Evolutionary conservation across 2,329 filamentous ascomycete genomes (phyloP).

Genomic region (Penicillium oxalicum): DNA sequence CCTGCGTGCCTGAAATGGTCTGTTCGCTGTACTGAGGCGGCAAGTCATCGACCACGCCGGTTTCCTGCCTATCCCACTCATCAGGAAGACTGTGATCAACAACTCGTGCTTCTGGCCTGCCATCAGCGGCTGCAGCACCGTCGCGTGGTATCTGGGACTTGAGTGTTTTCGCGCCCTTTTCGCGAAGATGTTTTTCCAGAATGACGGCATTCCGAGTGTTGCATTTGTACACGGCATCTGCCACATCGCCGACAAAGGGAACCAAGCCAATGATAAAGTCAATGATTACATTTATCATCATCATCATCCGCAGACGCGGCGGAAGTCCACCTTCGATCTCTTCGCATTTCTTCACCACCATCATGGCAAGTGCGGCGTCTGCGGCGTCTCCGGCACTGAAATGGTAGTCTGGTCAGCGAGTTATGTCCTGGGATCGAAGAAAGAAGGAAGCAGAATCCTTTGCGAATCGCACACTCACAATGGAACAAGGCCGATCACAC

Average conservation of each 20-base stretch:
- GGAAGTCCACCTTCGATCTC: constrained; percentile 70
- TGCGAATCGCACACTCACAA: constrained; percentile 50
- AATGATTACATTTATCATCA: constrained; percentile 70
- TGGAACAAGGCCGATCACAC: constrained; percentile 77
- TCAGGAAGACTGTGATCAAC: constrained; percentile 36
- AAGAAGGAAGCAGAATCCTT: background rate
- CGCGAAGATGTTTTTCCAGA: constrained; percentile 40
- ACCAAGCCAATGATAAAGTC: constrained; percentile 47
- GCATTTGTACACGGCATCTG: constrained; percentile 44
- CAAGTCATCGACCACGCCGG: constrained; percentile 19
- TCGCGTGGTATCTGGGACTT: constrained; percentile 22
- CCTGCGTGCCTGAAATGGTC: constrained; percentile 11
- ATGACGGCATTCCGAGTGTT: constrained; percentile 45
- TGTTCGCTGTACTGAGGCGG: constrained; percentile 19
- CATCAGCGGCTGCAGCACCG: constrained; percentile 5
- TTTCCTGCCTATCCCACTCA: constrained; percentile 34
- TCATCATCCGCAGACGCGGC: constrained; percentile 53
- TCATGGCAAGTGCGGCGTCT: constrained; percentile 67
- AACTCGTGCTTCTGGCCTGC: constrained; percentile 4
- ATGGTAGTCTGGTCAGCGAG: constrained; percentile 3
- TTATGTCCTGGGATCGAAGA: background rate
- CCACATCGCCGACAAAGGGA: constrained; percentile 47
- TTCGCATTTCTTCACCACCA: constrained; percentile 67
- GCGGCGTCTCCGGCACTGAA: constrained; percentile 65
- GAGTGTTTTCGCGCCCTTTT: constrained; percentile 34